Evolutionary conservation across 441 rosid species (phyloP).

Genomic region (Adansonia madagascariensis): DNA sequence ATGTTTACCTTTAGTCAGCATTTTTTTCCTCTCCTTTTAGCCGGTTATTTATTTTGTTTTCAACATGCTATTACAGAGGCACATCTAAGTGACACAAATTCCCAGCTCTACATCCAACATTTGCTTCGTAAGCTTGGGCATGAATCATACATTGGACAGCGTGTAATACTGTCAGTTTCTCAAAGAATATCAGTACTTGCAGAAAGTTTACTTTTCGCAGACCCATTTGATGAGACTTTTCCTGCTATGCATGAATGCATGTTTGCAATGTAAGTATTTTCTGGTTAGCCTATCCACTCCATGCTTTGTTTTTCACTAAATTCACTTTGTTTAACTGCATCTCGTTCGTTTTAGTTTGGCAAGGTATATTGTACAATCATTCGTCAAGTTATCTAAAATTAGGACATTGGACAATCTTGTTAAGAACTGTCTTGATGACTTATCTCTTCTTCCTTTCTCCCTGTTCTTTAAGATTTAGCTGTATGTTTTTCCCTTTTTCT

Average conservation of each 20-base stretch:
- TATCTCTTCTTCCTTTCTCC: neutral
- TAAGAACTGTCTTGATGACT: neutral
- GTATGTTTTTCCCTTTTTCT: neutral
- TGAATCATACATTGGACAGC: slow-evolving; percentile 73
- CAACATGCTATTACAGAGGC: slow-evolving; percentile 45
- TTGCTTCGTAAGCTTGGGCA: slow-evolving; percentile 77
- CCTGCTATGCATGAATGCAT: slow-evolving; percentile 60
- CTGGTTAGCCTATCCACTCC: neutral
- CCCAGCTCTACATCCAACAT: slow-evolving; percentile 55
- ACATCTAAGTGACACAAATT: slow-evolving; percentile 38
- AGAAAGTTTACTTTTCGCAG: slow-evolving; percentile 64
- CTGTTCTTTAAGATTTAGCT: neutral
- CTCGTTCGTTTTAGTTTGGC: neutral
- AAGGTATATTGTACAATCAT: neutral
- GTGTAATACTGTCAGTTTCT: slow-evolving; percentile 61
- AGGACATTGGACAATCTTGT: neutral
- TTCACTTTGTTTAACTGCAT: slow-evolving; percentile 6
- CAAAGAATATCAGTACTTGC: slow-evolving; percentile 63
- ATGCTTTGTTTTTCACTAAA: neutral
- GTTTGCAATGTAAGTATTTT: slow-evolving; percentile 62
- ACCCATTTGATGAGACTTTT: slow-evolving; percentile 83
- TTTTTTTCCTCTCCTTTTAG: neutral
- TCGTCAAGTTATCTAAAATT: neutral
- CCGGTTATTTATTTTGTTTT: slow-evolving; percentile 15
- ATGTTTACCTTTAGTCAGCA: neutral